Percentiles rank a stretch among this genome's conserved stretches.
These are phyloP conservation scores for Hypomyces perniciosus DNA, from an alignment of 2,329 filamentous ascomycete species.

Conservation along the genomic window DNA sequence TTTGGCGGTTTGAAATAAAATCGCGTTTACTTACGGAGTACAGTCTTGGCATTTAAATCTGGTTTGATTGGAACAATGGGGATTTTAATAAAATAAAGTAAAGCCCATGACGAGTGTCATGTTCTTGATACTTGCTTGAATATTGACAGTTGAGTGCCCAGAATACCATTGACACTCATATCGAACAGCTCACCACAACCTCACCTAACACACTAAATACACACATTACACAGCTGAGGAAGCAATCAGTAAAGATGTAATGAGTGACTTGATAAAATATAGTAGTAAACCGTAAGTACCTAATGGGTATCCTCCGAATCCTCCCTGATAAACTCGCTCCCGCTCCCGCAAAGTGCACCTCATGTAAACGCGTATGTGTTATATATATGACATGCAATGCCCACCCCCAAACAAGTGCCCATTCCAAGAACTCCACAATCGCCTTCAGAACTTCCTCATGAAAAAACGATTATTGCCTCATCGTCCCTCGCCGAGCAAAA, in stretches of 20 bases:
- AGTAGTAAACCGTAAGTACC: conserved; percentile 17
- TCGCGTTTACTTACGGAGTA: no score
- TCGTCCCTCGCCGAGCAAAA: conserved; percentile 1
- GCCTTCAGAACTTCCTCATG: conserved; percentile 3
- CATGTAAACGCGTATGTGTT: conserved; percentile 11
- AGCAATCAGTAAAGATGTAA: not conserved
- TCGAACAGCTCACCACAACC: no score
- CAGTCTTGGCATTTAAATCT: no score
- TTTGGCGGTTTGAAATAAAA: no score
- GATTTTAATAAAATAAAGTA: no score
- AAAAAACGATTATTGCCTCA: conserved; percentile 2
- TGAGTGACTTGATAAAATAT: conserved; percentile 4
- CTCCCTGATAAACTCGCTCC: conserved; percentile 17
- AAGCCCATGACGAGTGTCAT: no score
- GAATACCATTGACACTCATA: no score
- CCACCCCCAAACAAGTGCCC: not conserved
- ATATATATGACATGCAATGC: conserved; percentile 13
- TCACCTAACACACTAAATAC: no score
- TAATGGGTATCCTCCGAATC: conserved; percentile 26
- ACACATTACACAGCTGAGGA: not conserved
- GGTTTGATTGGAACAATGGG: no score
- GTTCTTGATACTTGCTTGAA: no score
- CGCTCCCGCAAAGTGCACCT: conserved; percentile 18
- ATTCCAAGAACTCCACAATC: conserved; percentile 11
- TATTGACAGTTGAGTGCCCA: no score